Evolutionary conservation across 495 filamentous ascomycete species (phyloP).

Genomic region (Aspergillus wentii): DNA sequence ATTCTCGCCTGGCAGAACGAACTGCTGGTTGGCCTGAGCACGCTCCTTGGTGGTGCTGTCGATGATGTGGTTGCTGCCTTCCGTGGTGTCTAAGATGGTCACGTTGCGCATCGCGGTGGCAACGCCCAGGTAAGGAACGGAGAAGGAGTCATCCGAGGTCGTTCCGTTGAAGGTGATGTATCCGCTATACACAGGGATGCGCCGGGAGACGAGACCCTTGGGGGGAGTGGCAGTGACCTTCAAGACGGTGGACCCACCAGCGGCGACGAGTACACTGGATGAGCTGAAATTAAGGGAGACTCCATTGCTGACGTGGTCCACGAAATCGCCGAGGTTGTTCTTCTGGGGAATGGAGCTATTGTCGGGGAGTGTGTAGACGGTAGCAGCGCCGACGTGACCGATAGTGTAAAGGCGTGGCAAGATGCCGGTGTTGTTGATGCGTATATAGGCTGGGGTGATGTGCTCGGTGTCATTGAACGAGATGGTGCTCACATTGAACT

Average conservation of each 20-base stretch:
- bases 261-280: neutral
- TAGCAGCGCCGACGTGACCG: constrained; percentile 17
- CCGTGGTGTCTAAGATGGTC: constrained; percentile 11
- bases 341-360: constrained; percentile 7
- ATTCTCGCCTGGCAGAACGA: constrained; percentile 9
- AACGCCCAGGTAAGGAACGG: constrained; percentile 24
- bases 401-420: constrained; percentile 43
- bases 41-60: constrained; percentile 2
- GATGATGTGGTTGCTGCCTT: constrained; percentile 4
- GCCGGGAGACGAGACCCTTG: constrained; percentile 11
- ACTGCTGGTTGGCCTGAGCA: constrained; percentile 5
- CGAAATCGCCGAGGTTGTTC: constrained; percentile 15
- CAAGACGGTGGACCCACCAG: constrained; percentile 13
- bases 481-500: constrained; percentile 47
- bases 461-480: constrained; percentile 56
- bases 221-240: constrained; percentile 16
- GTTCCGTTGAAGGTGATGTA: constrained; percentile 30
- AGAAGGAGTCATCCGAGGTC: constrained; percentile 22
- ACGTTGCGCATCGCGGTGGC: constrained; percentile 14
- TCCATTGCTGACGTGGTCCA: too few relatives aligned
- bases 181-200: constrained; percentile 31
- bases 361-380: constrained; percentile 20
- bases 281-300: constrained; percentile 8
- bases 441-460: constrained; percentile 40
- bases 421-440: constrained; percentile 46